Conservation (phyloP, 768 basidiomycete genomes). For the Termitomyces sp. region DNA sequence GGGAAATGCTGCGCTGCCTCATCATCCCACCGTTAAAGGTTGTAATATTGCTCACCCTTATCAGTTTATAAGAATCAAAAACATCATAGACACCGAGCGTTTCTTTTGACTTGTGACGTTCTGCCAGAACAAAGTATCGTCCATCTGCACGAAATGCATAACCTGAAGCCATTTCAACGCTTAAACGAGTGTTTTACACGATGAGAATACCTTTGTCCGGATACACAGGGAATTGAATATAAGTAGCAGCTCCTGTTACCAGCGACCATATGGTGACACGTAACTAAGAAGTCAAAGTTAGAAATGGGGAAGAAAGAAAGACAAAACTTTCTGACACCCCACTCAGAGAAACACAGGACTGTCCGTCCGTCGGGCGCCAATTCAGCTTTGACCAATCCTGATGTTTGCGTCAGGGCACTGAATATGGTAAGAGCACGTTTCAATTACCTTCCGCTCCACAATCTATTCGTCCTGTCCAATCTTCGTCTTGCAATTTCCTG, state of each 20-base stretch:
- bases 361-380: conserved; percentile 87
- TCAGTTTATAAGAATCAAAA: conserved; percentile 59
- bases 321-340: conserved; percentile 63
- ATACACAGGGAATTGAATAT: conserved; percentile 83
- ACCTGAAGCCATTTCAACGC: conserved; percentile 35
- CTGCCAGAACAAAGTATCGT: conserved; percentile 79
- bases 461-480: conserved; percentile 73
- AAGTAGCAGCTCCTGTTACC: conserved; percentile 63
- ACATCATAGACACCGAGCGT: conserved; percentile 82
- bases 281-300: conserved; percentile 40
- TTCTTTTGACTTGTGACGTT: conserved; percentile 88
- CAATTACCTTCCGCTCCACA: conserved; percentile 63
- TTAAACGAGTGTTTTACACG: background rate
- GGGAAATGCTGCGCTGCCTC: conserved; percentile 64
- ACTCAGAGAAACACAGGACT: conserved; percentile 86
- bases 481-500: conserved; percentile 74
- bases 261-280: conserved; percentile 86
- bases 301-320: background rate
- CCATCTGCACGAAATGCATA: conserved; percentile 77
- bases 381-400: conserved; percentile 76
- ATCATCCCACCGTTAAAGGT: conserved; percentile 1
- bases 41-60: conserved; percentile 45
- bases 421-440: background rate
- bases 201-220: conserved; percentile 62
- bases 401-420: background rate